Percentiles rank a stretch among this genome's conserved stretches.
phyloP scores from a whole-genome alignment of 108 stramenopile genomes.

The Skeletonema menzelii region DNA sequence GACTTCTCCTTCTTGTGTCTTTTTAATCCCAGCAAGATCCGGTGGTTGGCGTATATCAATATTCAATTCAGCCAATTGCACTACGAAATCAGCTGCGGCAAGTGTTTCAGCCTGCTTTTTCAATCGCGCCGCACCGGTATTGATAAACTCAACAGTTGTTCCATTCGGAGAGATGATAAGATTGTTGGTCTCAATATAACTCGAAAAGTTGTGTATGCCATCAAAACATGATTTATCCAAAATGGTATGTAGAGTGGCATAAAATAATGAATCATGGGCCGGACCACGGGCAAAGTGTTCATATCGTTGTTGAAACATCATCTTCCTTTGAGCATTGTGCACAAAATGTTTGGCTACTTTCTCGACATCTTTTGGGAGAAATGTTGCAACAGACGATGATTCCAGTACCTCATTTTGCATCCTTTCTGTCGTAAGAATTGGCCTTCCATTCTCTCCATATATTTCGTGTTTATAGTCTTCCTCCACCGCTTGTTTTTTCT shows the following conservation, averaged over 20 bases:
- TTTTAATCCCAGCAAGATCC: background rate
- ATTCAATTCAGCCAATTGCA: background rate
- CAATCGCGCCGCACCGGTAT: background rate
- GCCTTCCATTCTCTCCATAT: background rate
- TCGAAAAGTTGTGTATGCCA: background rate
- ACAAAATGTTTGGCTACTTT: background rate
- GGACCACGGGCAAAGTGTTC: background rate
- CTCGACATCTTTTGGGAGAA: background rate
- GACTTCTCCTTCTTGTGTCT: background rate
- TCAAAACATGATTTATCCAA: background rate
- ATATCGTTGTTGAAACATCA: background rate
- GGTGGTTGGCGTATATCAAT: background rate
- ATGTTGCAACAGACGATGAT: background rate
- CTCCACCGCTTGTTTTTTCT: background rate
- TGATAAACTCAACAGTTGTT: background rate
- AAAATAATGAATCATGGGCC: background rate
- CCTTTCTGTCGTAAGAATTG: background rate
- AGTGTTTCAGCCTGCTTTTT: background rate
- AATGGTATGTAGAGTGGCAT: background rate
- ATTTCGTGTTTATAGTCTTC: background rate
- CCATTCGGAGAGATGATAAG: background rate
- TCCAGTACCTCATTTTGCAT: background rate
- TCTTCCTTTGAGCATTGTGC: slow-evolving; percentile 6
- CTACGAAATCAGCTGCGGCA: slow-evolving; percentile 1
- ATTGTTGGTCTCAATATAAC: background rate